A percentile compares a stretch with the other conserved stretches of the same genome.
Conservation (phyloP, 257 asterid species). For the Cruciata laevipes region DNA sequence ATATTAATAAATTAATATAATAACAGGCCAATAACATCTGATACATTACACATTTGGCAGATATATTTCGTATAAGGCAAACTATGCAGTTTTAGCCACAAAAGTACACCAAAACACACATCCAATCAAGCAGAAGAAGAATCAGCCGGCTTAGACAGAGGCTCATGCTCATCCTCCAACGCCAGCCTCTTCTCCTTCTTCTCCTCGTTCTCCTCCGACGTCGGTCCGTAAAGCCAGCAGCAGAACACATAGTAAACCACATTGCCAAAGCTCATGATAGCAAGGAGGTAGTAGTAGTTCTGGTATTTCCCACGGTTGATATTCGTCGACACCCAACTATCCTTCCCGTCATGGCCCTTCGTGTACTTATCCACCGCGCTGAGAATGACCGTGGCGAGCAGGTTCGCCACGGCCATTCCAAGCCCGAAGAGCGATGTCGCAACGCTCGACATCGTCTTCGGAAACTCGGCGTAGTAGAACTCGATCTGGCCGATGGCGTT, state of each 20-base stretch:
- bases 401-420: constrained; percentile 43
- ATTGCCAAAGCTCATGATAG: constrained; percentile 33
- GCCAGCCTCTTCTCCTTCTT: background rate
- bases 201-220: constrained; percentile 13
- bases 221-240: constrained; percentile 53
- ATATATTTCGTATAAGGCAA: constrained; percentile 1
- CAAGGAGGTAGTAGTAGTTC: constrained; percentile 51
- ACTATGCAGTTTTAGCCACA: background rate
- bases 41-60: constrained; percentile 1
- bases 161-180: background rate
- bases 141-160: constrained; percentile 4
- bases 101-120: background rate
- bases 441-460: constrained; percentile 54
- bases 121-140: background rate
- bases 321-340: constrained; percentile 56
- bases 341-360: constrained; percentile 26
- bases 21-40: background rate
- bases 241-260: constrained; percentile 38
- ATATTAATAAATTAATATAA: no score
- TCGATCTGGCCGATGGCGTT: constrained; percentile 54
- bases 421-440: constrained; percentile 50
- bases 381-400: constrained; percentile 44
- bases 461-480: constrained; percentile 60
- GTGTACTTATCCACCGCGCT: constrained; percentile 37
- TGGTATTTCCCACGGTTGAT: constrained; percentile 56